Evolutionary conservation across 2,329 filamentous ascomycete species (phyloP).

Genomic region (Penicillium sclerotigenum): DNA sequence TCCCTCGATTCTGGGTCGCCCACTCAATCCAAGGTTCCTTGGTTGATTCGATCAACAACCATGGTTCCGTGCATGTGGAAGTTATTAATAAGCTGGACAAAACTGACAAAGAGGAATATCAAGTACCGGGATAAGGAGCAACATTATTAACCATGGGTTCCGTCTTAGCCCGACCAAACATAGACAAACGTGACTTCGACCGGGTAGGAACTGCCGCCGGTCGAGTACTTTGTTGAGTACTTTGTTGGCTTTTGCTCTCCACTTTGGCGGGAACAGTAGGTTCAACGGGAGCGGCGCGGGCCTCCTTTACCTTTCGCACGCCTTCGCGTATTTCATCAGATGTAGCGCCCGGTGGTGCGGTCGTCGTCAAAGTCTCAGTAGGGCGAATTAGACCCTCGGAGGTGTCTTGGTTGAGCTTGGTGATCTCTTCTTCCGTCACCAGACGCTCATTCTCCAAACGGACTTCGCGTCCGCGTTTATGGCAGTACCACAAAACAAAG

Average conservation of each 20-base stretch:
- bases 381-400: conserved; percentile 32
- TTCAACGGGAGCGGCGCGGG: conserved; percentile 28
- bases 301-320: conserved; percentile 39
- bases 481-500: conserved; percentile 96
- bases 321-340: conserved; percentile 41
- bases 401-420: conserved; percentile 37
- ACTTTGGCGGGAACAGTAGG: conserved; percentile 10
- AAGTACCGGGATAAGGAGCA: conserved; percentile 39
- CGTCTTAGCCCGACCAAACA: conserved; percentile 28
- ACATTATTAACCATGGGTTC: conserved; percentile 23
- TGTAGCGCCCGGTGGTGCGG: conserved; percentile 41
- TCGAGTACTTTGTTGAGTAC: neutral
- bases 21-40: neutral
- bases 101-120: neutral
- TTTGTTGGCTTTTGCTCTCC: conserved; percentile 8
- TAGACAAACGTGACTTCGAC: conserved; percentile 31
- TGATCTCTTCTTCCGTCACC: conserved; percentile 46
- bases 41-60: neutral
- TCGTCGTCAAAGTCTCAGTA: conserved; percentile 41
- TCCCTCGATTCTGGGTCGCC: neutral
- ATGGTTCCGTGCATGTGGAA: no score
- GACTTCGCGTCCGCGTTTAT: conserved; percentile 87
- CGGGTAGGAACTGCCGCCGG: conserved; percentile 25
- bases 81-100: no score
- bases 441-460: conserved; percentile 65